Percentiles rank a stretch among this genome's conserved stretches.
These are phyloP conservation scores for Beta vulgaris DNA, from an alignment of 148 eudicot genomes.

Conservation along the genomic window DNA sequence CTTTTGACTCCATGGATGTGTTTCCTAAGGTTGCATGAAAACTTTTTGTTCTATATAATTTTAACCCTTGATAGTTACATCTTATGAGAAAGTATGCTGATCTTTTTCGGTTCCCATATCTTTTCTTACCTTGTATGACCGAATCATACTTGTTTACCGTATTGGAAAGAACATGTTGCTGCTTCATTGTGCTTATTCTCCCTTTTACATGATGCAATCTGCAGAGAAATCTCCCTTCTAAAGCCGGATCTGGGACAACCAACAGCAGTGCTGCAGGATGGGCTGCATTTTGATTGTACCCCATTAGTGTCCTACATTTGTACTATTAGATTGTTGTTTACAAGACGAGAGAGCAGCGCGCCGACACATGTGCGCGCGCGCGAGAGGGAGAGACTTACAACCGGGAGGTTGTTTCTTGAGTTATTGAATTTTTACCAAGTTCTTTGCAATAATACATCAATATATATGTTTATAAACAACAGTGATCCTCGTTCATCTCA, in stretches of 20 bases:
- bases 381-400: slow-evolving; percentile 22
- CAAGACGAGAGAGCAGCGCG: slow-evolving; percentile 20
- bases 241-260: slow-evolving; percentile 62
- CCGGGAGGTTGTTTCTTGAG: slow-evolving; percentile 16
- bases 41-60: neutral
- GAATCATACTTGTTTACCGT: neutral
- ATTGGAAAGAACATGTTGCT: neutral
- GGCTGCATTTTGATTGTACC: slow-evolving; percentile 76
- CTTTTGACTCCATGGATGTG: neutral
- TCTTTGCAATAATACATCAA: slow-evolving; percentile 20
- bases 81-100: neutral
- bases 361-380: slow-evolving; percentile 4
- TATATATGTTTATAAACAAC: slow-evolving; percentile 18
- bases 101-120: neutral
- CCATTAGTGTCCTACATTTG: slow-evolving; percentile 1
- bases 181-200: slow-evolving; percentile 11
- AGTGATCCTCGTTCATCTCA: neutral
- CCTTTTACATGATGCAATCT: slow-evolving; percentile 24
- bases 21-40: neutral
- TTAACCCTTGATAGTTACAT: neutral
- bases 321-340: slow-evolving; percentile 36
- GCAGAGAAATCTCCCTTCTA: slow-evolving; percentile 84
- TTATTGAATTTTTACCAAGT: slow-evolving; percentile 11
- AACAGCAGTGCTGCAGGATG: slow-evolving; percentile 86
- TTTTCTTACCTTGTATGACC: neutral